A percentile compares a stretch with the other conserved stretches of the same genome.
These are phyloP conservation scores for Scutellaria galericulata DNA, from an alignment of 257 asterid species.

Conservation along the genomic window DNA sequence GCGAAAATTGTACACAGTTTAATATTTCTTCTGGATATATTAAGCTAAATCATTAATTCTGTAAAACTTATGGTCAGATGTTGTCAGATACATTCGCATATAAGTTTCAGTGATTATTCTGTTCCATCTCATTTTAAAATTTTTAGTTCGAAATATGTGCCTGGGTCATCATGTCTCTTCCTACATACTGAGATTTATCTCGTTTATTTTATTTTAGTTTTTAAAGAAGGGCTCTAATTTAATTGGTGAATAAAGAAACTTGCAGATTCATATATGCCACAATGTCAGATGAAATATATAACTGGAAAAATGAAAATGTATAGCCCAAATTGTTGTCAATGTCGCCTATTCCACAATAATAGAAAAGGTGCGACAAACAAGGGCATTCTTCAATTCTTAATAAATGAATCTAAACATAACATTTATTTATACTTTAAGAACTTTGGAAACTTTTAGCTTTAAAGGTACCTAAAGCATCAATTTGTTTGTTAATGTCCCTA, in stretches of 20 bases:
- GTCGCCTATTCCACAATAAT: conserved; percentile 7
- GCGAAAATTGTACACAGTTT: conserved; percentile 16
- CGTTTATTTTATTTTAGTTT: neutral
- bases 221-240: no score
- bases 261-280: conserved; percentile 5
- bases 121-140: neutral
- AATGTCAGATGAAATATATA: neutral
- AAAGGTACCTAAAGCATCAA: no score
- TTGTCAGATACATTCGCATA: conserved; percentile 6
- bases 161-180: conserved; percentile 29
- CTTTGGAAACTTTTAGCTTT: no score
- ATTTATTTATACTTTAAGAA: no score
- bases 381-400: conserved; percentile 23
- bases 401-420: neutral
- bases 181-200: conserved; percentile 18
- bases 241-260: conserved; percentile 9
- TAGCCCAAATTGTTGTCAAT: neutral
- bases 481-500: no score
- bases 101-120: neutral
- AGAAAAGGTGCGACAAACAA: conserved; percentile 26
- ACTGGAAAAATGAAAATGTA: conserved; percentile 14
- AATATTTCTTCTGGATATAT: conserved; percentile 14
- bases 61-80: conserved; percentile 17
- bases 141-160: conserved; percentile 20
- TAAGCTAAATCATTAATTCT: conserved; percentile 1